Evolutionary conservation across 108 stramenopile species (phyloP), one percentile per base, ranked within the genome.

Genomic region (Hondaea fermentalgiana): DNA sequence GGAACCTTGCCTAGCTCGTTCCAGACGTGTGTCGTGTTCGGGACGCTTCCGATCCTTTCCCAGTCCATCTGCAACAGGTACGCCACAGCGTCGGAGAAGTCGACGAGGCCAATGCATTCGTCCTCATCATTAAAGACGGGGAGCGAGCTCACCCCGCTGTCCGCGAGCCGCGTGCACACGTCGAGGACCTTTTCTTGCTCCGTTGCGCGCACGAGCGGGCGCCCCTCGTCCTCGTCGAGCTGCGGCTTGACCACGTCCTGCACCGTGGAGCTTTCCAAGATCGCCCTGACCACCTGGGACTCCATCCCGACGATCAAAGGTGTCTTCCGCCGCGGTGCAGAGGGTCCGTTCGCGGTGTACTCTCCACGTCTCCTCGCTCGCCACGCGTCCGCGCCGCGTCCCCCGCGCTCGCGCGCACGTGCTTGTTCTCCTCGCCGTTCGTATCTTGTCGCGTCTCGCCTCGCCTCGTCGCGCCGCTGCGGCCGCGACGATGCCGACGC

Each of bases 1-100:
- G 76, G 25, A 23, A 83, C 51, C 19, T 6, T 53, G 2, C 49
- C 76, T 16, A 83, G 51, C 49, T 47, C 17, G 25, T 35, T 10
- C 76, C 76, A 83, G 49, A 47, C 76, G 51, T 83, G 14, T 2
- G 6, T 23, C n/a, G 76, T 12, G 51, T 53, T 4, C 21, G 64
- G 64, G 10, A 69, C 64, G 25, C 35, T 42, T 3, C 64, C 64
- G 64, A 69, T 69, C n/a, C 0, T 16, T 45, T 47, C 45, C 76
- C 76, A 83, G 51, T 83, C 76, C 49, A 53, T 53, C 51, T 35
- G 8, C 49, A 83, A 53, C 19, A 83, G 76, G 45, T 53, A 83
- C 51, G 76, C 76, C 17, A 83, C 76, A 2, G 76, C 76, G 23
- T 83, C 76, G 10, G 49, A 53, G 76, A 83, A 83, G 76, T 83